Base-by-base conservation (phyloP, 768 basidiomycete genomes). In the Pisolithus microcarpus region DNA sequence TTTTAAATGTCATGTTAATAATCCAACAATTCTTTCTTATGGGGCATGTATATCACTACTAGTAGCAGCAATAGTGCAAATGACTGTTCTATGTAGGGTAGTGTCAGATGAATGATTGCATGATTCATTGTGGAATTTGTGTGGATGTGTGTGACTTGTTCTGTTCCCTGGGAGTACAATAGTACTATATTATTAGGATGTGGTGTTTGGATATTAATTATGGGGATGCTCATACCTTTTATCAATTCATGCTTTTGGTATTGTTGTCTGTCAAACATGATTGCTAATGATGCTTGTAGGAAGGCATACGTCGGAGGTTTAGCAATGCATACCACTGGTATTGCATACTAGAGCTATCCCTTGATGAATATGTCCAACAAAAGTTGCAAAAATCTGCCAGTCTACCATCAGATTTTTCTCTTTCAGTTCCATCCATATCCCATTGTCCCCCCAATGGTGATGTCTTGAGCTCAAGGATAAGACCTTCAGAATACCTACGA, bases 251-350 rank as follows among this genome's bases (percentile, higher is more conserved):
- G 11, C 30, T 15, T 34, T 34, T 10, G 34, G 5, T 34, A 15
- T 34, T 34, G 4, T 15, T 13, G 11, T 34, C 13, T 13, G 34
- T 34, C 13, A 34, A 13, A 15, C 11, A 34, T 34, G 11, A 8
- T 24, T 42, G 40, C 40, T 42, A 11, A 42, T 42, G 40, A 24
- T 11, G 23, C 11, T 13, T 13, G 5, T 48, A 67, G 66, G 59
- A 65, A 34, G 52, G 56, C 18, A 53, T 69, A 16, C 13, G 56
- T 7, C 44, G 52, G 31, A 46, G 58, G 15, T 66, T 69, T 45
- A 51, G 59, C 5, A 64, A 61, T 40, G 59, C 58, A 3, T 55
- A 65, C 5, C 57, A 56, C n/a, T 69, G 63, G 64, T 66, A 62
- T 43, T 46, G 49, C 15, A 26, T 52, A 15, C 54, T 67, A 31